Evolutionary conservation across 2,329 filamentous ascomycete species (phyloP).

Genomic region (Salinomyces thailandicus): DNA sequence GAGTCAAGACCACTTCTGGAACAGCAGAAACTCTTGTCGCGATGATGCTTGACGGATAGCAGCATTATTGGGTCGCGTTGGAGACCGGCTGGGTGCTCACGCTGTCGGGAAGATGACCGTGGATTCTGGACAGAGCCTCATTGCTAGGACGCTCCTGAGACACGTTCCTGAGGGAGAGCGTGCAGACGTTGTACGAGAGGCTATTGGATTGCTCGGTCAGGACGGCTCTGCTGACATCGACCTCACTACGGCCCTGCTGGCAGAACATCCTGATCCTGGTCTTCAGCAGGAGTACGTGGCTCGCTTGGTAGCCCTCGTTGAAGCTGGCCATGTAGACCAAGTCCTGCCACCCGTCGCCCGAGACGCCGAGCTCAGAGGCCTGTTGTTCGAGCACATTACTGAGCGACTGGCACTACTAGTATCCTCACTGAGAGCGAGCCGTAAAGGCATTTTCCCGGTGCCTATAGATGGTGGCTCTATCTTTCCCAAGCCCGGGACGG

Average conservation of each 20-base stretch:
- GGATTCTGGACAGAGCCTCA: neutral
- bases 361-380: neutral
- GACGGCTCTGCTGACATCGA: neutral
- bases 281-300: slow-evolving; percentile 1
- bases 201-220: slow-evolving; percentile 1
- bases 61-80: no score
- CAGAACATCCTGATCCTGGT: slow-evolving; percentile 7
- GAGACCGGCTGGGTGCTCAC: no score
- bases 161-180: slow-evolving; percentile 13
- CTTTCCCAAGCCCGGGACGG: no score
- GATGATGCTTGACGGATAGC: no score
- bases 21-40: no score
- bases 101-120: no score
- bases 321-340: slow-evolving; percentile 1
- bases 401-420: neutral
- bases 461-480: no score
- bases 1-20: no score
- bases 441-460: neutral
- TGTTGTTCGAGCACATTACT: neutral
- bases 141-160: slow-evolving; percentile 11
- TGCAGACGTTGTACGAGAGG: slow-evolving; percentile 8
- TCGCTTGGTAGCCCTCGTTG: slow-evolving; percentile 3
- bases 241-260: slow-evolving; percentile 2
- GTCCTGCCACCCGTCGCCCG: neutral
- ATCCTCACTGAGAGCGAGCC: neutral